Conservation (phyloP, 495 filamentous ascomycete species). For the Hypoxylon fuscum region DNA sequence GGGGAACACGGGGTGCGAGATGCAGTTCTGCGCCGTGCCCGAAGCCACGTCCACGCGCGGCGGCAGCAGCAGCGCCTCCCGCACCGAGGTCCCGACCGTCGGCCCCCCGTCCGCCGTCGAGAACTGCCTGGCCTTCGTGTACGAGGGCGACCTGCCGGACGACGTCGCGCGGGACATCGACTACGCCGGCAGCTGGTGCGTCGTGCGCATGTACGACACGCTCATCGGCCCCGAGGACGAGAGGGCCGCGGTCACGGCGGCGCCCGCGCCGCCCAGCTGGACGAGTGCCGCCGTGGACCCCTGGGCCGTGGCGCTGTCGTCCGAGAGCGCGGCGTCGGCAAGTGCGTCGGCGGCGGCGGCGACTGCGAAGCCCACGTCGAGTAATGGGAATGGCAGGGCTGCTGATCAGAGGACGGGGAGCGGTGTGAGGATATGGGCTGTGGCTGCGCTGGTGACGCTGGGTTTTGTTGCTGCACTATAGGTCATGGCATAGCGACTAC, state of each 20-base stretch:
- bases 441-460: conserved; percentile 16
- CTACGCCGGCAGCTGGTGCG: conserved; percentile 23
- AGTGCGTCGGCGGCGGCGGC: background rate
- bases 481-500: background rate
- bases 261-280: conserved; percentile 33
- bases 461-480: conserved; percentile 11
- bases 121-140: conserved; percentile 33
- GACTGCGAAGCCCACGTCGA: conserved; percentile 16
- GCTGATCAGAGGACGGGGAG: background rate
- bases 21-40: conserved; percentile 35
- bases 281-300: conserved; percentile 24
- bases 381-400: conserved; percentile 1
- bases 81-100: conserved; percentile 10
- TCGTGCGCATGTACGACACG: conserved; percentile 29
- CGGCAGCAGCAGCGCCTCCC: conserved; percentile 20
- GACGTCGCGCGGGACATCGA: conserved; percentile 17
- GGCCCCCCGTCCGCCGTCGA: conserved; percentile 20
- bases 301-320: conserved; percentile 5
- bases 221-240: conserved; percentile 17
- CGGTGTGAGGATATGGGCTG: conserved; percentile 15
- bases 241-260: conserved; percentile 22
- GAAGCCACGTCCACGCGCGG: conserved; percentile 21
- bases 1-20: conserved; percentile 41
- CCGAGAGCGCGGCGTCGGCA: too few relatives aligned
- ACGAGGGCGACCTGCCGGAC: conserved; percentile 34